These are phyloP conservation scores for Ascochyta fabae DNA, from an alignment of 2,329 filamentous ascomycete genomes.

Conservation along the genomic window DNA sequence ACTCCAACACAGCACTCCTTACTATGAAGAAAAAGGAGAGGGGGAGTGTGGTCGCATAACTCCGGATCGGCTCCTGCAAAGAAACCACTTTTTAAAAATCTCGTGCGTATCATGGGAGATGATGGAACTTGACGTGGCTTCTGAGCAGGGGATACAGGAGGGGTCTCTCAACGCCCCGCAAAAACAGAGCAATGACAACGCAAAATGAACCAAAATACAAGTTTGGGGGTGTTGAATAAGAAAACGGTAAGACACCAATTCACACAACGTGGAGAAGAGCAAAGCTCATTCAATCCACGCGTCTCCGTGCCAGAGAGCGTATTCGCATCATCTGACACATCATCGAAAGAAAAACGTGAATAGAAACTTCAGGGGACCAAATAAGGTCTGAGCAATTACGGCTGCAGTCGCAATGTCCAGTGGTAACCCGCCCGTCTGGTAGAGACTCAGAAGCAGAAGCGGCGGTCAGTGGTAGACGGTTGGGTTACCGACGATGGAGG, in stretches of 20 bases:
- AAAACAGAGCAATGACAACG: conserved; percentile 47
- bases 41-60: conserved; percentile 20
- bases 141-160: conserved; percentile 17
- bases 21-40: conserved; percentile 28
- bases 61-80: conserved; percentile 16
- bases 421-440: conserved; percentile 26
- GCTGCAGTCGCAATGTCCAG: conserved; percentile 45
- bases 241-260: conserved; percentile 47
- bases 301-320: conserved; percentile 44
- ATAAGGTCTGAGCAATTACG: conserved; percentile 53
- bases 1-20: conserved; percentile 30
- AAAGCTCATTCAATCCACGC: conserved; percentile 50
- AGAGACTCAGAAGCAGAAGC: conserved; percentile 56
- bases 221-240: conserved; percentile 22
- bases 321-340: conserved; percentile 14
- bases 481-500: conserved; percentile 42
- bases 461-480: conserved; percentile 50
- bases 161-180: conserved; percentile 27
- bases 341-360: conserved; percentile 20
- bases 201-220: conserved; percentile 45
- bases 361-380: conserved; percentile 46
- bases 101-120: conserved; percentile 12
- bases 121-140: conserved; percentile 15
- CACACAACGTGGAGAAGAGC: conserved; percentile 38
- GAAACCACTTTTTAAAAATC: background rate